Evolutionary conservation across 2,329 filamentous ascomycete genomes (phyloP).

Genomic region (Pseudogymnoascus sp.): DNA sequence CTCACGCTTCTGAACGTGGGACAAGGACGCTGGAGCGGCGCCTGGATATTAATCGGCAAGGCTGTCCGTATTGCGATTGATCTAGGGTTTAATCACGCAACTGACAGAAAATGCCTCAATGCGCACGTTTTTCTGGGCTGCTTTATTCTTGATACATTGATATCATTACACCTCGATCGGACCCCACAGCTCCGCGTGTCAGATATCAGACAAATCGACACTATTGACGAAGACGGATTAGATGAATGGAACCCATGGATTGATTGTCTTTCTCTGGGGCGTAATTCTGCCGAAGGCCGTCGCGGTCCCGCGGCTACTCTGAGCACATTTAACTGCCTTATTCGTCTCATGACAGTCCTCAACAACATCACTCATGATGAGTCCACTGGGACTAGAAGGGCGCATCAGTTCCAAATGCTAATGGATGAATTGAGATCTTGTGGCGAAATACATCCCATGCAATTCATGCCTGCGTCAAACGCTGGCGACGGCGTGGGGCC

Average conservation of each 20-base stretch:
- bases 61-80: conserved; percentile 50
- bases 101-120: conserved; percentile 23
- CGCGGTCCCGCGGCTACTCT: conserved; percentile 28
- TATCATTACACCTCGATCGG: conserved; percentile 45
- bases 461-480: neutral
- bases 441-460: conserved; percentile 14
- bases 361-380: conserved; percentile 23
- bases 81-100: conserved; percentile 33
- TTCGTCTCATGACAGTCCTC: conserved; percentile 26
- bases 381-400: conserved; percentile 10
- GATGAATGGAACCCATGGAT: conserved; percentile 72
- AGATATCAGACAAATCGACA: conserved; percentile 39
- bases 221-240: conserved; percentile 56
- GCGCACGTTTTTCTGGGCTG: conserved; percentile 49
- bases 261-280: conserved; percentile 38
- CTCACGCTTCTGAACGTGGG: conserved; percentile 58
- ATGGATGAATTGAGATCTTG: conserved; percentile 23
- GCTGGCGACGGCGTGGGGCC: neutral
- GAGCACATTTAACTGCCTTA: conserved; percentile 30
- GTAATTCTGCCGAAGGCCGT: conserved; percentile 19
- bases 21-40: conserved; percentile 46
- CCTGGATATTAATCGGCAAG: conserved; percentile 58
- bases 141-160: conserved; percentile 54
- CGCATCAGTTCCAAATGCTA: conserved; percentile 11
- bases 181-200: conserved; percentile 42